Evolutionary conservation across 2,329 filamentous ascomycete species (phyloP).

Genomic region (Apiospora marii): DNA sequence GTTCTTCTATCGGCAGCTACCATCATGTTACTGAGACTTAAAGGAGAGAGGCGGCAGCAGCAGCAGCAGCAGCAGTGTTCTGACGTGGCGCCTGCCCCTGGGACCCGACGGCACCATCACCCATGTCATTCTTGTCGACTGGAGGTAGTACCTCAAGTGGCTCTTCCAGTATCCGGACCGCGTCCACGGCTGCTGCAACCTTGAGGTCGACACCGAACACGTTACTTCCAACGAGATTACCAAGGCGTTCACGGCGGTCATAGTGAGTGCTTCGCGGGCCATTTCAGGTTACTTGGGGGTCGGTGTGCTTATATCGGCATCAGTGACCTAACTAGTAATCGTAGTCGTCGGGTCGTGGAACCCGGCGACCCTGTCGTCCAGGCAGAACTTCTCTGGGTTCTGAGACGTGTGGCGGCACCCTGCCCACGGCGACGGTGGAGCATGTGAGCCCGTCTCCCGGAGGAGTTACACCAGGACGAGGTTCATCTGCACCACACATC

Average conservation of each 20-base stretch:
- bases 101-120: background rate
- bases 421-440: constrained; percentile 37
- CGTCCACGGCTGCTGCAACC: background rate
- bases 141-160: constrained; percentile 3
- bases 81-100: background rate
- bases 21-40: background rate
- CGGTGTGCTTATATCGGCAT: background rate
- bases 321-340: constrained; percentile 20
- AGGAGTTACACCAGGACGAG: constrained; percentile 59
- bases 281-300: too few species aligned
- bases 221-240: constrained; percentile 53
- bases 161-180: background rate
- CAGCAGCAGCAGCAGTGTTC: background rate
- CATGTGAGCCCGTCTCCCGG: constrained; percentile 40
- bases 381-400: constrained; percentile 59
- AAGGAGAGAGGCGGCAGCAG: background rate
- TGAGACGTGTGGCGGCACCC: constrained; percentile 56
- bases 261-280: constrained; percentile 45
- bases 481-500: constrained; percentile 58
- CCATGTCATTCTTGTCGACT: background rate
- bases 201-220: background rate
- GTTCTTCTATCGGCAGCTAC: background rate
- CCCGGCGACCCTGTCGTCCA: constrained; percentile 46
- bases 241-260: constrained; percentile 51
- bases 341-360: constrained; percentile 34